Base-by-base conservation (phyloP, 202 grass and related monocot genomes). In the Carex arenaria region DNA sequence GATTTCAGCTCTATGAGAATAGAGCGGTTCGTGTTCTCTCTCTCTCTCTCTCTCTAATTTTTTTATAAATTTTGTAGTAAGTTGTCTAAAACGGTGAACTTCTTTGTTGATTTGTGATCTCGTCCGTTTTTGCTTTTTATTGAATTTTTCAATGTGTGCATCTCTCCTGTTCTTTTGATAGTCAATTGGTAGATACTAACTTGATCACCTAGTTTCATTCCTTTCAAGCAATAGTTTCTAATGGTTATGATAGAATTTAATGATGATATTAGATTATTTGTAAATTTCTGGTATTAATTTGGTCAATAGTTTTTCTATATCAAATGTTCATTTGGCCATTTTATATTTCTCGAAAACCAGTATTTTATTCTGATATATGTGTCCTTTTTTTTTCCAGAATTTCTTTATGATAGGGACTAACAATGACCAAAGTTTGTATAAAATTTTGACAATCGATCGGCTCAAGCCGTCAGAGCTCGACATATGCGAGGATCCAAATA, bases 371-470 rank as follows among this genome's bases (percentile, higher is more conserved):
- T 60, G 74, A 78, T 80, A 17, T 49, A 26, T 45, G 63, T 84
- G 28, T 76, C 28, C 7, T 85, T 43, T 64, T 52, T 63, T 31
- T 89, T 81, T 43, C n/a, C 88, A 98, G 95, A 92, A 69, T 5
- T 94, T 95, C 70, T 93, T 91, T 64, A 69, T 98, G 90, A 80
- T 98, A 52, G 95, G 95, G 81, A 90, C 90, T 86, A 89, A 93
- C 61, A 69, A 85, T 86, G 89, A 87, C 51, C 82, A 73, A 87
- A 89, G 87, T 79, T 42, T 85, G 1, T 95, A 91, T 88, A 95
- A 88, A 89, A 80, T 95, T 79, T 83, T 98, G 64, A 95, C 69
- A 86, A 98, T 98, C 38, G 83, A 93, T 80, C 92, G 89, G 80
- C 88, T 59, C 42, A 88, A 93, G 23, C 81, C 86, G 66, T 88